Evolutionary conservation across 2,329 filamentous ascomycete species (phyloP), one percentile per base, ranked within the genome.

Genomic region (Chaetomium globosum): DNA sequence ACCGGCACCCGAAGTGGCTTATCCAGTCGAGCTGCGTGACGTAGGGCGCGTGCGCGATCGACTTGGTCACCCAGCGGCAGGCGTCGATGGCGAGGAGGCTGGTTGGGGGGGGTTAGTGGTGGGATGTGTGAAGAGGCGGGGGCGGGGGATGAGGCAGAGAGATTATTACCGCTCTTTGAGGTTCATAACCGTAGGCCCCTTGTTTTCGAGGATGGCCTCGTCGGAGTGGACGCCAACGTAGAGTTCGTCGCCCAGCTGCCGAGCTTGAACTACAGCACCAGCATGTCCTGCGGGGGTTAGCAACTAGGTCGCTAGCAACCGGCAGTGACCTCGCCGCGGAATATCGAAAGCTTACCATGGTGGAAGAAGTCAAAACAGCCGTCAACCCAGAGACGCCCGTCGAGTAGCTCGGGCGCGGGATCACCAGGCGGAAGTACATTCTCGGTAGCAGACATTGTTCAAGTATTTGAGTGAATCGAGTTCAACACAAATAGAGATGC

Each of bases 291-390:
- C 6, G 19, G 55, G 49, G 28, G 30, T 33, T 54, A 64, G 39
- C 23, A 21, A 28, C 26, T n/a, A n/a, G 8, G 26, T 7, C n/a
- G n/a, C n/a, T 7, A 55, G 30, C 31, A 19, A 16, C 7, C 19
- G 9, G n/a, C 2, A 1, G 19, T n/a, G 39, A 4, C 13, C 13
- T n/a, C 19, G 39, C 39, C 39, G 4, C 10, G 39, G 60, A 52
- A 28, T 51, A 16, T 31, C 28, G 59, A 52, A 13, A 61, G 72
- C 80, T 71, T 78, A 92, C 91, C 95, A 77, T 98, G 95, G 77
- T 99, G 95, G 80, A 93, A 96, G 80, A 99, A 99, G 81, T 99
- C 95, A 81, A 97, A 99, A 83, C 95, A 99, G 68, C 95, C 95
- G 77, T 99, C 95, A 30, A 99, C 91, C 96, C 96, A 99, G 74